Conservation (phyloP, 148 eudicot genomes). For the Arbutus unedo region DNA sequence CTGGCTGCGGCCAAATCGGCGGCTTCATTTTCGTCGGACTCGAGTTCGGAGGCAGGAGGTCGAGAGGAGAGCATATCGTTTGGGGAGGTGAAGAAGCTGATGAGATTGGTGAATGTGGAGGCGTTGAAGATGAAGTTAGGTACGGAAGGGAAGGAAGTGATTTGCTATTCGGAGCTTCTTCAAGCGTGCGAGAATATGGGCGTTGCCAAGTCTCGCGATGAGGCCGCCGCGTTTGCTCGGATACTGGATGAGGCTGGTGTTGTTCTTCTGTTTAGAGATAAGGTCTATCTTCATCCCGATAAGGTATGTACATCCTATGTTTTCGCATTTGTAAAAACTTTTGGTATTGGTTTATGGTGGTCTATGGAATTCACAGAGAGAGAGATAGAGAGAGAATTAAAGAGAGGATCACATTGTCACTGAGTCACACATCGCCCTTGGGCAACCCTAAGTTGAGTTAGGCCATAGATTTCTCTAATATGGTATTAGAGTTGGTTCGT, state of each 20-base stretch:
- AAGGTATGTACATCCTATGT: conserved; percentile 37
- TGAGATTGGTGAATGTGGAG: conserved; percentile 78
- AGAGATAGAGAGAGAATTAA: too few species aligned
- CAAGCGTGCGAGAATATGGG: conserved; percentile 62
- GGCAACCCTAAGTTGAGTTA: too few species aligned
- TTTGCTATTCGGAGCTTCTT: conserved; percentile 56
- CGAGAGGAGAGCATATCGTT: conserved; percentile 37
- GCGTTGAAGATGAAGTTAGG: conserved; percentile 69
- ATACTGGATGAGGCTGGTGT: conserved; percentile 95
- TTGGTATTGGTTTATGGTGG: background rate
- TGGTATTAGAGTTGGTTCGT: too few species aligned
- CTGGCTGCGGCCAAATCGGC: background rate
- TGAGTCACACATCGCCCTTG: too few species aligned
- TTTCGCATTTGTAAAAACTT: background rate
- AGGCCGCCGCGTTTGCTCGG: conserved; percentile 56
- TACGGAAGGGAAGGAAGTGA: conserved; percentile 62
- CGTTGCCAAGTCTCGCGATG: conserved; percentile 55
- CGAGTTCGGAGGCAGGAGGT: background rate
- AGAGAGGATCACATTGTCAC: too few species aligned
- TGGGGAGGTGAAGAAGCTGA: conserved; percentile 67
- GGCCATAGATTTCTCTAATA: too few species aligned
- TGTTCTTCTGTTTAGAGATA: conserved; percentile 71
- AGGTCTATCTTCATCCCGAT: conserved; percentile 84
- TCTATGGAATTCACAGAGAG: background rate
- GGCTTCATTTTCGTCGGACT: conserved; percentile 8